Base-by-base conservation (phyloP, 345 rosid species). In the Arabis alpina region DNA sequence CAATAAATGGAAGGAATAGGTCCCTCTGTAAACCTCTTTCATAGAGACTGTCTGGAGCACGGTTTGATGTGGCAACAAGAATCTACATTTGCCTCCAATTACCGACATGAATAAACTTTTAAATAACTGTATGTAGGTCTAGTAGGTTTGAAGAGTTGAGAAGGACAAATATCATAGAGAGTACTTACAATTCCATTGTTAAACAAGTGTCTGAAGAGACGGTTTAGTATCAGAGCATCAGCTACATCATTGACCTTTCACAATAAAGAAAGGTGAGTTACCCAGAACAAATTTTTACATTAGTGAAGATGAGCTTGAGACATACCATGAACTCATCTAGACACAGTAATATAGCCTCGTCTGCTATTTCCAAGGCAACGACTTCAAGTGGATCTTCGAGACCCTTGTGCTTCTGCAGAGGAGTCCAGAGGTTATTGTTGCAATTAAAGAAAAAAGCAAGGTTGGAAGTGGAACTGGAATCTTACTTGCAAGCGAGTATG, bases 361-460 rank as follows among this genome's bases (percentile, higher is more conserved):
- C 95, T 6, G 95, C 87, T 76, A 91, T 94, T 83, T 94, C 99
- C 49, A 85, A 88, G 30, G 93, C 97, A 64, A 94, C 95, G 49
- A 91, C 90, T 88, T 94, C 99, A 37, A 91, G 97, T 10, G 99
- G 99, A 89, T 94, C 99, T 49, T 91, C 79, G 64, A 94, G 87
- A 75, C 97, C 97, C 82, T 67, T 91, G 79, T 94, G 99, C 81
- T 64, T 94, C 99, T 94, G 83, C 83, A 79, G 52, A 43, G 1
- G 42, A 28, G 32, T 28, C 32, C 32, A 19, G 28, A 64, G 39
- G 19, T 10, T 42, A 32, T 12, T 16, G 0, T 2, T 5, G 52
- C 37, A 58, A 32, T 32, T 6, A 58, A 3, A 5, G 5, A 28
- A 28, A 28, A 48, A n/a, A 43, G 9, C 8, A 74, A 74, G 6